Evolutionary conservation across 1,284 basidiomycete genomes (phyloP).

Genomic region (Ustilago sp.): DNA sequence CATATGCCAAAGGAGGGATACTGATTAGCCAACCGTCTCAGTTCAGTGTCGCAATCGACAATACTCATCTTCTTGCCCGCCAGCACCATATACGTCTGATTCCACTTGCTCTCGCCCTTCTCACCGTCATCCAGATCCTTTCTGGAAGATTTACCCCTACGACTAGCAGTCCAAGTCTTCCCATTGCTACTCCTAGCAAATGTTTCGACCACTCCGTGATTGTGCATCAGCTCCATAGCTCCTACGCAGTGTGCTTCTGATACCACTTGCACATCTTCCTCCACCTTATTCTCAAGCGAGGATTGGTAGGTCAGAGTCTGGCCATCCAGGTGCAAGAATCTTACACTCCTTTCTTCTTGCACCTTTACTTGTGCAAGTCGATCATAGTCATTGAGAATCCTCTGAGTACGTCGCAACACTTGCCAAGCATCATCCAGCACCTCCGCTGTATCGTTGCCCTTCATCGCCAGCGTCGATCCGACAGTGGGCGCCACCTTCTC

Average conservation of each 20-base stretch:
- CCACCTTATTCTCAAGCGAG: constrained; percentile 28
- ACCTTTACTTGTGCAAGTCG: constrained; percentile 4
- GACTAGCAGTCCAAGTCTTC: constrained; percentile 44
- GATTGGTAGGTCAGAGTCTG: constrained; percentile 34
- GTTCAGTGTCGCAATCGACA: constrained; percentile 45
- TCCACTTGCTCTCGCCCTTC: background rate
- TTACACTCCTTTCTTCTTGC: constrained; percentile 10
- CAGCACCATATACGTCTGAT: constrained; percentile 50
- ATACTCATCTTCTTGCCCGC: constrained; percentile 52
- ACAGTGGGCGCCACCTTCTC: constrained; percentile 14
- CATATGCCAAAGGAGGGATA: constrained; percentile 53
- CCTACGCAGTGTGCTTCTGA: constrained; percentile 42
- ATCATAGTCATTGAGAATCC: constrained; percentile 46
- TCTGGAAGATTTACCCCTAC: constrained; percentile 7
- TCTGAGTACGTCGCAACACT: constrained; percentile 38
- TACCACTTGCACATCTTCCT: constrained; percentile 32
- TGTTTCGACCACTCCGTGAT: constrained; percentile 41
- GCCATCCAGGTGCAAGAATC: constrained; percentile 46
- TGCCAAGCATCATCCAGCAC: constrained; percentile 39
- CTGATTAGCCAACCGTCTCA: constrained; percentile 44
- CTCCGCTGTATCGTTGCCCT: background rate
- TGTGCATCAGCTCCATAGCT: constrained; percentile 37
- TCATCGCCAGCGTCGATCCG: constrained; percentile 1
- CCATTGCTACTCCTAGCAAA: constrained; percentile 52
- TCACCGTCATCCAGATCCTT: background rate